Conservation (phyloP, 2,329 filamentous ascomycete species). For the Hypoxylon sp. region DNA sequence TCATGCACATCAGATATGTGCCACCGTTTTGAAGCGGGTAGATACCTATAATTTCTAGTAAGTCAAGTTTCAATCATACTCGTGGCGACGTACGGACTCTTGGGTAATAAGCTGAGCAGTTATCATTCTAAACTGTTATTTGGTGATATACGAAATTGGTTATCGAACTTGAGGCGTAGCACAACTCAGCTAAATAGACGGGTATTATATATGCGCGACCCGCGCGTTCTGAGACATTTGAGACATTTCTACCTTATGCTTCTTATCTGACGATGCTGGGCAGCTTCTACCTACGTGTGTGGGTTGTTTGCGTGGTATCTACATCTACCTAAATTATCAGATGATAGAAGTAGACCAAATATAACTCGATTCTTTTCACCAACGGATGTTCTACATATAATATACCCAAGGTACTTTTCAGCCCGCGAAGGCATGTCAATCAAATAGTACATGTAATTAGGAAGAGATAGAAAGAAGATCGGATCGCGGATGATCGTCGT, state of each 20-base stretch:
- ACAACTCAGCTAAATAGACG: neutral
- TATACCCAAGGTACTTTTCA: too few relatives aligned
- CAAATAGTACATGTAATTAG: neutral
- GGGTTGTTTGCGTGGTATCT: too few relatives aligned
- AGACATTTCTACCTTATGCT: neutral
- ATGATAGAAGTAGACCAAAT: neutral
- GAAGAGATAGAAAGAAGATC: constrained; percentile 7
- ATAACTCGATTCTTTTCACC: neutral
- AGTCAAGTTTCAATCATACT: neutral
- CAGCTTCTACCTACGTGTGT: too few relatives aligned
- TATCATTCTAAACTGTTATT: neutral
- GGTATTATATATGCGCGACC: neutral
- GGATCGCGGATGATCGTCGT: constrained; percentile 24
- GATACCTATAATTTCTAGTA: neutral
- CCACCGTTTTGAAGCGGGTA: neutral
- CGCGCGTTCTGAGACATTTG: neutral
- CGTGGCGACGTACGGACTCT: neutral
- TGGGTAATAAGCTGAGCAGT: neutral
- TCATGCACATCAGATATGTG: neutral
- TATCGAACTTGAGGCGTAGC: neutral
- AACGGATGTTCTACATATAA: neutral
- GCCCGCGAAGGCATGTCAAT: too few relatives aligned
- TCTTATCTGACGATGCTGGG: neutral
- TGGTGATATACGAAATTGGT: neutral
- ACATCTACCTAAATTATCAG: neutral